Conservation (phyloP, 139 green algal genomes). For the Chlamydomonas sphaeroides region DNA sequence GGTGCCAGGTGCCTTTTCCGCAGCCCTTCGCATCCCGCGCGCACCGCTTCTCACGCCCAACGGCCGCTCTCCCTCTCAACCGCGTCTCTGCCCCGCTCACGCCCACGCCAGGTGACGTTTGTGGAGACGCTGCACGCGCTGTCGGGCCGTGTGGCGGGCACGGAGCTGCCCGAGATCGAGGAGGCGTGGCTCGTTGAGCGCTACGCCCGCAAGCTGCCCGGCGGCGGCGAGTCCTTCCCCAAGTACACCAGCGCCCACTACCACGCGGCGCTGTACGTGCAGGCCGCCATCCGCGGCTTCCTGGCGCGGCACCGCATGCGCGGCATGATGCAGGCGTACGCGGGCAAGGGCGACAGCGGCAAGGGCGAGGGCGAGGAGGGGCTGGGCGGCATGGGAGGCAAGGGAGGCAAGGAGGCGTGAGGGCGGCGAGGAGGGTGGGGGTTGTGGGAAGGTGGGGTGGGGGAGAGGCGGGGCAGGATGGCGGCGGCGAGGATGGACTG, state of each 20-base stretch:
- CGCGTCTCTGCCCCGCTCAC: too few relatives aligned
- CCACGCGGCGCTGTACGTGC: slow-evolving; percentile 77
- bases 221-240: slow-evolving; percentile 20
- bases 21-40: too few relatives aligned
- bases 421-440: too few relatives aligned
- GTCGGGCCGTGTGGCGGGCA: slow-evolving; percentile 63
- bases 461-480: too few relatives aligned
- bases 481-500: too few relatives aligned
- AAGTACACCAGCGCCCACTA: slow-evolving; percentile 78
- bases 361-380: too few relatives aligned
- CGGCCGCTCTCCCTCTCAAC: too few relatives aligned
- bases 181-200: slow-evolving; percentile 34
- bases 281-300: slow-evolving; percentile 75
- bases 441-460: too few relatives aligned
- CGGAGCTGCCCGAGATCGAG: slow-evolving; percentile 46
- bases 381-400: background rate
- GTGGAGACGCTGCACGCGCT: slow-evolving; percentile 81
- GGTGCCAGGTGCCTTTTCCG: too few relatives aligned
- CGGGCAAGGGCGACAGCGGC: background rate
- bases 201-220: slow-evolving; percentile 16
- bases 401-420: background rate
- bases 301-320: slow-evolving; percentile 66
- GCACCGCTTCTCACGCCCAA: too few relatives aligned
- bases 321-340: background rate
- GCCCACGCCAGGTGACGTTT: slow-evolving; percentile 28